Base-by-base conservation (phyloP, 2,329 filamentous ascomycete species). In the Penicillium decumbens region DNA sequence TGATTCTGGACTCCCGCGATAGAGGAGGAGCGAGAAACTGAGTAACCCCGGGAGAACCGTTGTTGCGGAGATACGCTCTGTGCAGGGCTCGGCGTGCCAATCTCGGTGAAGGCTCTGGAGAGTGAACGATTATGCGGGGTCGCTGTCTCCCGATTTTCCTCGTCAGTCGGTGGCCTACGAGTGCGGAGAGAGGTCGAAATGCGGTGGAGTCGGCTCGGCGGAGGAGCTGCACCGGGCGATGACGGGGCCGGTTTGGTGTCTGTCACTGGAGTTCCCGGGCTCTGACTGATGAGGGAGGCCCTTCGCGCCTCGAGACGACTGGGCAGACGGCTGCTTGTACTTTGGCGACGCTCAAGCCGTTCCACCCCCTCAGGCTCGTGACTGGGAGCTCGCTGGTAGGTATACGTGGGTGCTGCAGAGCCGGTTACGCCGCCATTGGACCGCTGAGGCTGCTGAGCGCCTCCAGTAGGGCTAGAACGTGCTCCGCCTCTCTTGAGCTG, bases 91-190 rank as follows among this genome's bases (percentile, higher is more conserved):
- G 64, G 60, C 29, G 59, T 66, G 20, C 62, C 61, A 33, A 70
- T 59, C 27, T 76, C 74, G 1, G 73, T 74, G 64, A 70, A 68
- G 25, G 72, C 71, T 48, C 74, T 64, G 15, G 72, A 71, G 28
- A 72, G 52, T 4, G 74, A 70, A 25, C 73, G 71, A 33, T 49
- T 60, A 27, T 61, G 60, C 3, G 65, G 60, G 28, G 56, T 66
- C 40, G 54, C 58, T 35, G 61, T 65, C 41, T 66, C 65, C 30
- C 63, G 53, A 28, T 55, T 50, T 12, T 69, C 67, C 13, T 73
- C 70, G 20, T 74, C 71, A 3, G 64, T 58, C 27, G 66, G 65
- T 38, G 65, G 54, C 32, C 70, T 65, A 51, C 69, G 67, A 41
- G 63, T 65, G 9, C 71, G 69, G 27, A 72, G 55, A 20, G 69